Evolutionary conservation across 495 filamentous ascomycete genomes (phyloP).

Genomic region (Pyrenopolyporus hunteri): DNA sequence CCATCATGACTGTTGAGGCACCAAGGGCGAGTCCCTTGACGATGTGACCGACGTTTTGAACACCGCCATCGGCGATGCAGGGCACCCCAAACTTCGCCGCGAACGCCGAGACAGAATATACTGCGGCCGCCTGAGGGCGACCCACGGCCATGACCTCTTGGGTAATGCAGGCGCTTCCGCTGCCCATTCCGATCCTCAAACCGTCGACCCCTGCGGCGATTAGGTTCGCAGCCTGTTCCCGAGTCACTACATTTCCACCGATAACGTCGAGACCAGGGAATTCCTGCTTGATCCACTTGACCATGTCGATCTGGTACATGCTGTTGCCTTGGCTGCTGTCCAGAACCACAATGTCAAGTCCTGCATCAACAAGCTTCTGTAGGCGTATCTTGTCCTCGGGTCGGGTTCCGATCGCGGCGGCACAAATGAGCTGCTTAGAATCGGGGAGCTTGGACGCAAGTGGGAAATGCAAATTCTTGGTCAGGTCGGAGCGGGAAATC

Average conservation of each 20-base stretch:
- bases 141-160: conserved; percentile 99
- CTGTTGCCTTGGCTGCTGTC: conserved; percentile 97
- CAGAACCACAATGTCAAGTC: conserved; percentile 92
- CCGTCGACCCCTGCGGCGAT: conserved; percentile 96
- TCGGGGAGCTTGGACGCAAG: conserved; percentile 95
- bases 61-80: conserved; percentile 96
- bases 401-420: conserved; percentile 92
- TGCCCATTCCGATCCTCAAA: conserved; percentile 98
- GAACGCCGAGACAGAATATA: conserved; percentile 86
- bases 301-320: conserved; percentile 96
- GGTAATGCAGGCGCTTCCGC: conserved; percentile 96
- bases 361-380: conserved; percentile 88
- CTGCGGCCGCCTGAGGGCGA: conserved; percentile 89
- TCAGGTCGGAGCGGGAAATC: conserved; percentile 94
- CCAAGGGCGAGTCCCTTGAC: conserved; percentile 97
- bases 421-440: conserved; percentile 96
- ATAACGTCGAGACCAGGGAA: conserved; percentile 91
- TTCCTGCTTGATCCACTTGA: conserved; percentile 89
- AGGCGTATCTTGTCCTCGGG: conserved; percentile 88
- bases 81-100: conserved; percentile 94
- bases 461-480: conserved; percentile 98
- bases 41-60: conserved; percentile 98
- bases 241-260: conserved; percentile 95
- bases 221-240: conserved; percentile 88
- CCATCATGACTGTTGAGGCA: conserved; percentile 99